Evolutionary conservation across 2,329 filamentous ascomycete genomes (phyloP).

Genomic region (Claviceps cyperi): DNA sequence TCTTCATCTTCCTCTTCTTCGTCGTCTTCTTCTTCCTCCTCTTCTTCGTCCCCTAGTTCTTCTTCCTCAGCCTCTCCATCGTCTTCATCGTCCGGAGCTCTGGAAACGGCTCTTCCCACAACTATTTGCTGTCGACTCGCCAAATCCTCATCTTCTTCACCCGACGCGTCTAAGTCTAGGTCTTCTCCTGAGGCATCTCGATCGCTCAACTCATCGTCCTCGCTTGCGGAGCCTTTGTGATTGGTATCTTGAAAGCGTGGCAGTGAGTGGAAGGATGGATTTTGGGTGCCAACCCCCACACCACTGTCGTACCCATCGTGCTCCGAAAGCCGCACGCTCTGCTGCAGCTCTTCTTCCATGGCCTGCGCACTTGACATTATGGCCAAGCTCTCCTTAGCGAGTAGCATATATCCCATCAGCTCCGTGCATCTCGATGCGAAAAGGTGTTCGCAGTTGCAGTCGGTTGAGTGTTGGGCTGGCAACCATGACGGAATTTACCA

Average conservation of each 20-base stretch:
- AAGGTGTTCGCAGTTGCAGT: conserved; percentile 10
- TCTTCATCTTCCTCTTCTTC: conserved; percentile 18
- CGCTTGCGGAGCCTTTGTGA: conserved; percentile 10
- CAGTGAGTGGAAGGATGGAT: background rate
- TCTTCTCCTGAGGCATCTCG: conserved; percentile 27
- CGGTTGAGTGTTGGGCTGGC: conserved; percentile 10
- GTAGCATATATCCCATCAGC: conserved; percentile 6
- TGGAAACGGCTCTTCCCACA: conserved; percentile 7
- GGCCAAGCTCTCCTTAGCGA: conserved; percentile 13
- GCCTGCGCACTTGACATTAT: conserved; percentile 37
- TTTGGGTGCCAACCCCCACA: conserved; percentile 11
- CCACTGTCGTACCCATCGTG: conserved; percentile 27
- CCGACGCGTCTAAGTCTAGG: conserved; percentile 28
- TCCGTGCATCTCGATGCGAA: conserved; percentile 17
- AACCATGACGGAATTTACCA: conserved; percentile 10
- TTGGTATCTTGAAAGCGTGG: conserved; percentile 8
- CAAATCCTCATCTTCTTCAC: conserved; percentile 25
- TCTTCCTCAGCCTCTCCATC: conserved; percentile 18
- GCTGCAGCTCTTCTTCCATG: conserved; percentile 44
- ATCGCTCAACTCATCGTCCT: conserved; percentile 23
- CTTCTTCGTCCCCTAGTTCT: conserved; percentile 11
- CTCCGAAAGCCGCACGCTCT: conserved; percentile 38
- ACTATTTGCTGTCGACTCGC: conserved; percentile 15
- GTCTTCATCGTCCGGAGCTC: conserved; percentile 19
- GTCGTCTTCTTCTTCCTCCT: conserved; percentile 13